Percentiles rank a stretch among this genome's conserved stretches.
phyloP scores from a whole-genome alignment of 2,329 filamentous ascomycete genomes.

The Colletotrichum australisinense region DNA sequence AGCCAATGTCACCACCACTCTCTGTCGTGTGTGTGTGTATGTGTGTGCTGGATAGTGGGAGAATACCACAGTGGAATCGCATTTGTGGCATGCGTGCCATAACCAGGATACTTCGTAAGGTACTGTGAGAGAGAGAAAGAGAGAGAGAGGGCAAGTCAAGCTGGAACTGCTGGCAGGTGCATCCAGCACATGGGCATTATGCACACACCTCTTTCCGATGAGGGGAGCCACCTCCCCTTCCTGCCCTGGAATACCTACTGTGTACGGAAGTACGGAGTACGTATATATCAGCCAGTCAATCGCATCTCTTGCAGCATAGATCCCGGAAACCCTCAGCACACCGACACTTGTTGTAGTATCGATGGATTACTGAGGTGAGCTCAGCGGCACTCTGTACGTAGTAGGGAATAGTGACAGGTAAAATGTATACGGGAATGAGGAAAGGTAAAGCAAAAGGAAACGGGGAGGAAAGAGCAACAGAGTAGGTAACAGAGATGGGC shows the following conservation, averaged over 20 bases:
- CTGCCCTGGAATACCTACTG: not conserved
- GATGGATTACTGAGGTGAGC: too few relatives aligned
- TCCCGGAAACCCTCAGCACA: not conserved
- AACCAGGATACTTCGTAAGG: too few relatives aligned
- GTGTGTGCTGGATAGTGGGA: not conserved
- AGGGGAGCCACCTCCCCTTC: not conserved
- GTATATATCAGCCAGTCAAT: constrained; percentile 19
- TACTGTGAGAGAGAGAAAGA: too few relatives aligned
- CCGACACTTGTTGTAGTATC: not conserved
- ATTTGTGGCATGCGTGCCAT: not conserved
- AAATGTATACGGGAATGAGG: not conserved
- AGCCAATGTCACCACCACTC: not conserved
- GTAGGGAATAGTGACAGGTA: too few relatives aligned
- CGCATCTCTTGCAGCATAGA: constrained; percentile 22
- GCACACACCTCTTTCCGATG: not conserved
- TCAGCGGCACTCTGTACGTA: too few relatives aligned
- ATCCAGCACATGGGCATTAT: not conserved
- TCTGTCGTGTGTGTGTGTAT: not conserved
- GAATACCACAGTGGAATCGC: not conserved
- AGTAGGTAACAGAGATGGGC: not conserved
- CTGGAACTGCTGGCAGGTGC: too few relatives aligned
- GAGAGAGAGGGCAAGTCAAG: too few relatives aligned
- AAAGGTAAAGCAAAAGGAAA: not conserved
- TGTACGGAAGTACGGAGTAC: too few relatives aligned
- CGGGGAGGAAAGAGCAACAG: not conserved